phyloP scores from a whole-genome alignment of 495 filamentous ascomycete species.

The Lineolata rhizophorae region DNA sequence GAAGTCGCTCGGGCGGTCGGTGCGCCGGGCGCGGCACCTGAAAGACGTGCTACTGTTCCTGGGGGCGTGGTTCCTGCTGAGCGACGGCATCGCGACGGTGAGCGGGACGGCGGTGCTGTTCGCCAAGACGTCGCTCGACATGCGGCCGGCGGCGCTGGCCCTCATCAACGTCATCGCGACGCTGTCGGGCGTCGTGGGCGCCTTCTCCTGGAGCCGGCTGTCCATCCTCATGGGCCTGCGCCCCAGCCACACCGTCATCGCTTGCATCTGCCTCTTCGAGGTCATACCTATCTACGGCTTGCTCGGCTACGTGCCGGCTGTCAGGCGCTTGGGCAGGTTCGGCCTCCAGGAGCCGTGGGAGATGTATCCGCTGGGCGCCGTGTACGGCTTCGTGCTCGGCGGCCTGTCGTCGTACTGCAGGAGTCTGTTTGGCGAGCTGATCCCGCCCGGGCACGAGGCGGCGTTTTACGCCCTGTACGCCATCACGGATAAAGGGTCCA shows the following conservation, averaged over 20 bases:
- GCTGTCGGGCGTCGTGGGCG: constrained; percentile 58
- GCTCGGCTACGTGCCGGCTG: constrained; percentile 67
- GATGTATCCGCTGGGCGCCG: constrained; percentile 78
- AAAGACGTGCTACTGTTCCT: constrained; percentile 79
- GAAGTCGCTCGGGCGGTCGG: constrained; percentile 62
- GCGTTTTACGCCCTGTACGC: constrained; percentile 94
- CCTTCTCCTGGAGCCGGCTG: constrained; percentile 71
- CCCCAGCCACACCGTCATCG: constrained; percentile 72
- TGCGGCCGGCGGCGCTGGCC: constrained; percentile 73
- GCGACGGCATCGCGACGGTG: constrained; percentile 83
- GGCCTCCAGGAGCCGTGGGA: constrained; percentile 89
- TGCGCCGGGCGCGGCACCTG: constrained; percentile 53
- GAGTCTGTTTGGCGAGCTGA: constrained; percentile 74
- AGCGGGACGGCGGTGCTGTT: constrained; percentile 90
- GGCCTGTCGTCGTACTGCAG: constrained; percentile 88
- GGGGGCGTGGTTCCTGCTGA: constrained; percentile 80
- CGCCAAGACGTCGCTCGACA: constrained; percentile 78
- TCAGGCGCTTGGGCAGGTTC: constrained; percentile 49
- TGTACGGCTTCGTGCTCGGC: constrained; percentile 87
- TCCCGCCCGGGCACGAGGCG: constrained; percentile 83
- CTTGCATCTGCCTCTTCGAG: constrained; percentile 76
- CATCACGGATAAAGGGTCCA: constrained; percentile 93
- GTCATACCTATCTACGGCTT: constrained; percentile 83
- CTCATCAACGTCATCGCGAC: constrained; percentile 87
- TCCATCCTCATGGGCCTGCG: constrained; percentile 39